Evolutionary conservation across 108 stramenopile species (phyloP).

Genomic region (Phaeodactylum tricornutum): DNA sequence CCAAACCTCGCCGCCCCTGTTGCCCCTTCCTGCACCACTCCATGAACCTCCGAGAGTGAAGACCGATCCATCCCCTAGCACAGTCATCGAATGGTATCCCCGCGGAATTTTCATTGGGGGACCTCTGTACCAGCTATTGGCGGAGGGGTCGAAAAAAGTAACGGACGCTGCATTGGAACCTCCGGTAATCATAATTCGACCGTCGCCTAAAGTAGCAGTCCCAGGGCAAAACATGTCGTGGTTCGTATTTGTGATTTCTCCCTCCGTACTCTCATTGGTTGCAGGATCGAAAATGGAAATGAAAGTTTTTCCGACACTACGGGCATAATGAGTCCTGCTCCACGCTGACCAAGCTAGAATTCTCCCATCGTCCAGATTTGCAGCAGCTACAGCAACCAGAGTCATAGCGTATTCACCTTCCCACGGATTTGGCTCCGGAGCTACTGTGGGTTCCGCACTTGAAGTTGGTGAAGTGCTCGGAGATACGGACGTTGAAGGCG

Average conservation of each 20-base stretch:
- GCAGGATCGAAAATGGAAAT: not conserved
- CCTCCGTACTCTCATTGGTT: not conserved
- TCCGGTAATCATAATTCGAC: not conserved
- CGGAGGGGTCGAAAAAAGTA: not conserved
- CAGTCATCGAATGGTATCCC: not conserved
- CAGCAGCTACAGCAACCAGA: not conserved
- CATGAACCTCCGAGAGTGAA: not conserved
- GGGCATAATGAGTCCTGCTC: not conserved
- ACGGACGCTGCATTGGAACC: not conserved
- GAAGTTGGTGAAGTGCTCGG: too few relatives aligned
- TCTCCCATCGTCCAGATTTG: not conserved
- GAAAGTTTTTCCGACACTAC: not conserved
- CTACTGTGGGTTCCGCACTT: too few relatives aligned
- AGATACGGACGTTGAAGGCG: too few relatives aligned
- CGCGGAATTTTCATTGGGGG: not conserved
- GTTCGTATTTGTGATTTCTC: too few relatives aligned
- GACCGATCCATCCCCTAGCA: not conserved
- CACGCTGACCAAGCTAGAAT: not conserved
- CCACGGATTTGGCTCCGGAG: too few relatives aligned
- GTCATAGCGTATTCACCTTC: not conserved
- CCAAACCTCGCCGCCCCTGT: not conserved
- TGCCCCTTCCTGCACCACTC: not conserved
- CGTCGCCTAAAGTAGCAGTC: not conserved
- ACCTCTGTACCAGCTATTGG: not conserved
- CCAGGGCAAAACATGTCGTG: constrained; percentile 1